Base-by-base conservation (phyloP, 129 eudicot species). In the Flaveria sonorensis region DNA sequence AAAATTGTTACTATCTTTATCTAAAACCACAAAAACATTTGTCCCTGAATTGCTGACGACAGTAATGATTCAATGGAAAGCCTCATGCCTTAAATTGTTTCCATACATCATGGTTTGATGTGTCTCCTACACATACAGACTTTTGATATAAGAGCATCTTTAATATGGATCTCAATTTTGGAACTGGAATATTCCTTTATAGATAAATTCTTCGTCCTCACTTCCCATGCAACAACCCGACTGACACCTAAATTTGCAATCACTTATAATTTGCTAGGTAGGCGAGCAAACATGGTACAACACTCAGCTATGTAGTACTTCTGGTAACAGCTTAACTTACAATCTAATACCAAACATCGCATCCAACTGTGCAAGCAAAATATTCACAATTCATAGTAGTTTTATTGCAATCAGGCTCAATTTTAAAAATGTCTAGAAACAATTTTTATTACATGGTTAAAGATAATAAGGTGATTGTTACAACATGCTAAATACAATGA, bases 251-350 rank as follows among this genome's bases (percentile, higher is more conserved):
- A 52, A 64, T 12, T 76, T 76, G 65, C 64, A 48, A 30, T 19
- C 80, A 15, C 20, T 50, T 46, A 76, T 6, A 24, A 20, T 75
- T 65, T 48, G 48, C 73, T 65, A 76, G 73, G 65, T 18, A 53
- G 8, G 80, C 55, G 51, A 47, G 39, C 62, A 76, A 67, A 50
- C 21, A 14, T 32, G 30, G 48, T 76, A 76, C 11, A 50, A 50
- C 50, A 15, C 51, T 63, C 40, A 50, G 9, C n/a, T 63, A 23
- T 63, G 61, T 36, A 32, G 39, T 32, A 32, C 39, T 32, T 32
- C 39, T 32, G 39, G 39, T 32, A 32, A 4, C 39, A 32, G 39
- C 39, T 32, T 32, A 32, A 36, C 40, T 36, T 36, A 36, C 40
- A 36, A 36, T 36, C 40, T 32, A 32, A 32, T 4, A 4, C 39